A percentile compares a stretch with the other conserved stretches of the same genome.
These are phyloP conservation scores for Fomitopsis serialis DNA, from an alignment of 768 basidiomycete genomes.

Conservation along the genomic window DNA sequence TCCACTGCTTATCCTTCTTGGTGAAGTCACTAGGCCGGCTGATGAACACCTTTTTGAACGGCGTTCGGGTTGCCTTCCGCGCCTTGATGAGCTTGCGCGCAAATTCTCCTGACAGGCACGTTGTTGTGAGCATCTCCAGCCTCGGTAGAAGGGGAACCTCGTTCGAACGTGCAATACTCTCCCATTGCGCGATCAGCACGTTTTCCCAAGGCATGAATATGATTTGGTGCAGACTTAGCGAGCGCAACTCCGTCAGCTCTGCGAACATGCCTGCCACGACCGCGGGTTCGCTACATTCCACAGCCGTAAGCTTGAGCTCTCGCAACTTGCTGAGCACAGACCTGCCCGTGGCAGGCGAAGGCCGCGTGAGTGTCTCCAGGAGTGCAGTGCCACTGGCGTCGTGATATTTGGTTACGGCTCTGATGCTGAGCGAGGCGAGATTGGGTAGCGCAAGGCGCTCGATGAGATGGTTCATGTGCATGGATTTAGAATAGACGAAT, in stretches of 20 bases:
- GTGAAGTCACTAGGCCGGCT: too few relatives aligned
- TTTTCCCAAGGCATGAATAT: slow-evolving; percentile 24
- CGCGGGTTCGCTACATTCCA: slow-evolving; percentile 34
- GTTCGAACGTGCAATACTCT: slow-evolving; percentile 3
- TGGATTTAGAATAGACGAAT: slow-evolving; percentile 26
- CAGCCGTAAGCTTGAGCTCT: slow-evolving; percentile 44
- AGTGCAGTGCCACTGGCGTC: slow-evolving; percentile 48
- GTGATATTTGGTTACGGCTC: too few relatives aligned
- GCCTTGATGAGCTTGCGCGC: slow-evolving; percentile 42
- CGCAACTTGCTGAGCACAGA: slow-evolving; percentile 45
- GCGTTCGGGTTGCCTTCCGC: slow-evolving; percentile 36
- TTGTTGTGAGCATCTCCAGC: slow-evolving; percentile 42
- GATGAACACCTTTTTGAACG: slow-evolving; percentile 42
- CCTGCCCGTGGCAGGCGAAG: slow-evolving; percentile 25
- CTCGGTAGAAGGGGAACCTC: slow-evolving; percentile 35
- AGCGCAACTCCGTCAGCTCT: slow-evolving; percentile 43
- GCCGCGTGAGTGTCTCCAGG: slow-evolving; percentile 36
- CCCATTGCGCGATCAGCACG: slow-evolving; percentile 10
- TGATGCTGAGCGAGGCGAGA: slow-evolving; percentile 37
- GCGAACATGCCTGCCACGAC: slow-evolving; percentile 35
- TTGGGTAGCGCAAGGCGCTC: slow-evolving; percentile 30
- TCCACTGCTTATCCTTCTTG: too few relatives aligned
- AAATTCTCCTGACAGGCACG: slow-evolving; percentile 33
- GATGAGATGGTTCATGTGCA: slow-evolving; percentile 29
- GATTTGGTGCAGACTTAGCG: slow-evolving; percentile 35